phyloP scores from a whole-genome alignment of 2,329 filamentous ascomycete species.

The Trichoderma hamatum region DNA sequence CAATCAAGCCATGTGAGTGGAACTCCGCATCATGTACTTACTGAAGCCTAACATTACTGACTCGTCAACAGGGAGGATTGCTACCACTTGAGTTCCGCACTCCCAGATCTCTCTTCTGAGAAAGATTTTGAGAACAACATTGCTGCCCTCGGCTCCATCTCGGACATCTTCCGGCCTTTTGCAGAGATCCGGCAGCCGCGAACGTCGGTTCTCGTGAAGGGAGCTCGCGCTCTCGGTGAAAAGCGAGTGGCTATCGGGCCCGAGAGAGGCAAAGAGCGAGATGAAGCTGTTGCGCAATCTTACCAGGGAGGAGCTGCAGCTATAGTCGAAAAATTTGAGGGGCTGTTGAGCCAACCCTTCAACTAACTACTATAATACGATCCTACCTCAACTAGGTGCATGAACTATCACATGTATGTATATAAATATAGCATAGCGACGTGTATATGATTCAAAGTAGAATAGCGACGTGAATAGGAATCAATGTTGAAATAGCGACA shows the following conservation, averaged over 20 bases:
- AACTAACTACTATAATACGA: background rate
- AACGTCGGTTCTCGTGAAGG: conserved; percentile 32
- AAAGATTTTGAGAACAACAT: conserved; percentile 17
- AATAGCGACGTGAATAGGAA: background rate
- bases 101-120: conserved; percentile 20
- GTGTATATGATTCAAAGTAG: background rate
- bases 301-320: conserved; percentile 9
- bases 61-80: conserved; percentile 27
- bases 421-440: background rate
- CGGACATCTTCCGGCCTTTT: conserved; percentile 27
- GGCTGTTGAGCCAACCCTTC: conserved; percentile 21
- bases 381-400: background rate
- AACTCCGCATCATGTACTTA: background rate
- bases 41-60: background rate
- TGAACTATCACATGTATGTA: background rate
- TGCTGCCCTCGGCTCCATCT: background rate
- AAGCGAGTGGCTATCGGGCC: conserved; percentile 29
- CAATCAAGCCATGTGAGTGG: conserved; percentile 31
- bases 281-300: conserved; percentile 14
- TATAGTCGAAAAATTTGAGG: conserved; percentile 23
- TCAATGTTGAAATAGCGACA: background rate
- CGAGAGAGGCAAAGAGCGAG: conserved; percentile 27
- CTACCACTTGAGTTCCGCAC: conserved; percentile 26
- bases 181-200: conserved; percentile 33
- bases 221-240: conserved; percentile 31